Evolutionary conservation across 225 moss, liverwort and hornwort genomes (phyloP), one percentile per base, ranked within the genome.

Genomic region (Sphagnum tenellum): DNA sequence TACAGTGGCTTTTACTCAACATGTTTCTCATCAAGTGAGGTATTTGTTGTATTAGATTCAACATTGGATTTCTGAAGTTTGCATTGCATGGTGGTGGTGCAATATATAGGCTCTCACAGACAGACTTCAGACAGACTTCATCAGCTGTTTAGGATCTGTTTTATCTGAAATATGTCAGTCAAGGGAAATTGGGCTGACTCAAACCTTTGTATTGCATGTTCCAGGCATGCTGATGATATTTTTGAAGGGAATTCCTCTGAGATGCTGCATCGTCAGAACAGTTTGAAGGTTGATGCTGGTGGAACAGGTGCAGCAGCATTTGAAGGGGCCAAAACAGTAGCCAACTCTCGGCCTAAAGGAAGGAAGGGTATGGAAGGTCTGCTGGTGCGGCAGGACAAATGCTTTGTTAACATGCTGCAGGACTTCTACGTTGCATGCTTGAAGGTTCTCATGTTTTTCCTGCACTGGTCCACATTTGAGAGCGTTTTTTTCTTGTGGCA

Each of bases 371-470:
- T 93, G 93, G 98, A 98, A 53, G 93, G 98, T 70, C 89, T 93
- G 98, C 47, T 98, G 50, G 98, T 98, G 52, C 85, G 73, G 75
- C 98, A 98, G 71, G 89, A 98, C 69, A 98, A 90, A 71, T 78
- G 90, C 60, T 70, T 90, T 55, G 71, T 98, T 62, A 78, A 79
- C 46, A 80, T 85, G 60, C 45, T 89, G 64, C 93, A 98, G 67
- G 98, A 98, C 74, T 98, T 93, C 71, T 98, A 98, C 61, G 98
- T 98, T 66, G 98, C 98, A 14, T 98, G 93, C 69, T 79, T 98
- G 58, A 98, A 98, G 89, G 94, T 95, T 52, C 46, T 75, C 60
- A 29, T 46, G 14, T 49, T 56, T 12, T 7, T 11, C 29, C 49
- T 47, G 60, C 63, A 29, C 29, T 29, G 29, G 29, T 29, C 29